A percentile compares a stretch with the other conserved stretches of the same genome.
phyloP scores from a whole-genome alignment of 805 yeast species.

The Ogataea henricii region DNA sequence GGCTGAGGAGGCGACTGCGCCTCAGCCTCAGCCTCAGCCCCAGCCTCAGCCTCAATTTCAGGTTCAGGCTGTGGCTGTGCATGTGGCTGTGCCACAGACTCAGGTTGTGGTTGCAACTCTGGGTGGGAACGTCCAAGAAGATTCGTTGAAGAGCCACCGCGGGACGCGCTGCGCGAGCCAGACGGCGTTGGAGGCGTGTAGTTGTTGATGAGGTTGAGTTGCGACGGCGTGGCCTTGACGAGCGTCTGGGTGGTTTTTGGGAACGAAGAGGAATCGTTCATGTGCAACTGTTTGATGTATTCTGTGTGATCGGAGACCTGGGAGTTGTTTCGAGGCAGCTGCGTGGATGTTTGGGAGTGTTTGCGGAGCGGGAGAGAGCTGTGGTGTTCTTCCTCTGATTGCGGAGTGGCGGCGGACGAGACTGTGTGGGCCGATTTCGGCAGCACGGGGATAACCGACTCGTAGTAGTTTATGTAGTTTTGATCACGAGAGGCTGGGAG shows the following conservation, averaged over 20 bases:
- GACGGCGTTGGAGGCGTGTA: slow-evolving; percentile 17
- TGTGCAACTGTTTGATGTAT: slow-evolving; percentile 31
- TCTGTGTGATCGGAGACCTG: slow-evolving; percentile 25
- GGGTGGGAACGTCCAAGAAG: slow-evolving; percentile 5
- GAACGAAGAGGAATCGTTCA: slow-evolving; percentile 35
- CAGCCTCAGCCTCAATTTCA: too few species aligned
- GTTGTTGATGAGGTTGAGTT: slow-evolving; percentile 31
- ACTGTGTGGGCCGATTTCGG: slow-evolving; percentile 17
- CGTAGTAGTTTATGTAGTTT: slow-evolving; percentile 31
- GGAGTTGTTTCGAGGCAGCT: slow-evolving; percentile 19
- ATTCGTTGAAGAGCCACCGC: slow-evolving; percentile 20
- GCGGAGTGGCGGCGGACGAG: background rate
- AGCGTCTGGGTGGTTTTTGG: slow-evolving; percentile 31
- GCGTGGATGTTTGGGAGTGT: slow-evolving; percentile 1
- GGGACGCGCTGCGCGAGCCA: slow-evolving; percentile 18
- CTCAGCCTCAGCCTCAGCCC: too few species aligned
- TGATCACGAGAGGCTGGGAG: slow-evolving; percentile 9
- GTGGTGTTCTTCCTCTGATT: background rate
- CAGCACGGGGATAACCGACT: slow-evolving; percentile 36
- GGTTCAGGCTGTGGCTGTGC: background rate
- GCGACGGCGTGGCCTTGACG: slow-evolving; percentile 31
- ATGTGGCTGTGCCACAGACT: background rate
- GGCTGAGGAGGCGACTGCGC: background rate
- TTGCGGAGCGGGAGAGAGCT: background rate
- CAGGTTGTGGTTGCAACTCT: background rate